Evolutionary conservation across 805 yeast genomes (phyloP), one percentile per base, ranked within the genome.

Genomic region (Zygotorulaspora sp.): DNA sequence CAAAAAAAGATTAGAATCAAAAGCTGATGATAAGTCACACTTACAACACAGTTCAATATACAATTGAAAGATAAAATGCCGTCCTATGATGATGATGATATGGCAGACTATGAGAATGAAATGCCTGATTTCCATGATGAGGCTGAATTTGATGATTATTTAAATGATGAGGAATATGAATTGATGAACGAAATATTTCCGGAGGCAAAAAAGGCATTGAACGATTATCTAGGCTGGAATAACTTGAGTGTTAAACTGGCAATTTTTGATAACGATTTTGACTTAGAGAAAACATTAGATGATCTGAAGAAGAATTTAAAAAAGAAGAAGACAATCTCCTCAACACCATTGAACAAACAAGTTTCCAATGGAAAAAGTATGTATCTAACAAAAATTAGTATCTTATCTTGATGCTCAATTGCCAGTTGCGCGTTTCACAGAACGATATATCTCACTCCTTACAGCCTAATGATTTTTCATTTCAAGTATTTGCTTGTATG

Each of bases 231-330:
- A 38, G 67, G 72, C 23, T 62, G 65, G 48, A 53, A 50, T 14
- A 69, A 75, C 25, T 39, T 62, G 10, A 67, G 68, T 29, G 56
- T 78, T 37, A 78, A 78, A 52, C 71, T 74, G 49, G 67, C 74
- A 1, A 63, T 78, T 5, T 76, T 74, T 61, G 70, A 63, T 49
- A 71, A 71, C 42, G 71, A 74, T 49, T 78, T 70, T 49, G 71
- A 70, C 23, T 40, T 70, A 3, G 70, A 67, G 5, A 68, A 68
- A 9, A 60, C 81, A 2, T 30, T 75, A 10, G 61, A 50, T 16
- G 77, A 77, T 38, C 40, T 59, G 37, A 57, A 46, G 34, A 52
- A 43, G 41, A 34, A 33, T 17, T 56, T 39, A 32, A 58, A 57
- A 44, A 58, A 57, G 40, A 57, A 52, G 39, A 57, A 56, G 36